Evolutionary conservation across 176 grass and related monocot species (phyloP).

Genomic region (Elaeis guineensis): DNA sequence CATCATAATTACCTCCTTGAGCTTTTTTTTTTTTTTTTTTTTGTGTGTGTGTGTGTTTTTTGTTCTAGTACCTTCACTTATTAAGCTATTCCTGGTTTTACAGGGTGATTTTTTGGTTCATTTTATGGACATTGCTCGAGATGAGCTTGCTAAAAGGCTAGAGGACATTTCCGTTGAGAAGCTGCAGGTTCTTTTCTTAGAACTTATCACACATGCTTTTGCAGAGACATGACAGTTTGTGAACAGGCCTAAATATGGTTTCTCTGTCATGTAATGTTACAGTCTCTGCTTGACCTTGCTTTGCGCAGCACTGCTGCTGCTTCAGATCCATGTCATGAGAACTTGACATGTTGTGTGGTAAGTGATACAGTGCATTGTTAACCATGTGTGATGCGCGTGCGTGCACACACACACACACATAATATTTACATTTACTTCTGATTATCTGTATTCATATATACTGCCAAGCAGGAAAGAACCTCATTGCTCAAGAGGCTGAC

Average conservation of each 20-base stretch:
- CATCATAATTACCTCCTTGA: too few relatives aligned
- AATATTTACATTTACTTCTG: conserved; percentile 9
- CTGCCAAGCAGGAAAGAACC: conserved; percentile 66
- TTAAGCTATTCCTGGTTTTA: conserved; percentile 22
- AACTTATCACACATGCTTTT: conserved; percentile 1
- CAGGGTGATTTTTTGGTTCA: conserved; percentile 99
- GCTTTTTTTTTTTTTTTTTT: conserved; percentile 19
- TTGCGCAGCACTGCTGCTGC: conserved; percentile 81
- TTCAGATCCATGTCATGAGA: conserved; percentile 88
- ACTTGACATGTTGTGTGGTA: conserved; percentile 94
- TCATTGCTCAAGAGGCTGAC: conserved; percentile 74
- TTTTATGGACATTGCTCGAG: conserved; percentile 98
- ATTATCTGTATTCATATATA: conserved; percentile 9
- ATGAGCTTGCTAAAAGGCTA: conserved; percentile 83
- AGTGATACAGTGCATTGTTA: conserved; percentile 20
- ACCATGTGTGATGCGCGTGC: not conserved
- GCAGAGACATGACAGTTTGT: not conserved
- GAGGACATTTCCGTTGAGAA: conserved; percentile 95
- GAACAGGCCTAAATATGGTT: conserved; percentile 17
- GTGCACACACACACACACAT: not conserved
- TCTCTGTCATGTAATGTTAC: conserved; percentile 25
- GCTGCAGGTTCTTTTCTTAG: conserved; percentile 53
- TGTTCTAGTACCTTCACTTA: conserved; percentile 18
- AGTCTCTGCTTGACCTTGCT: conserved; percentile 95
- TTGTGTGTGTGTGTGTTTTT: not conserved